Base-by-base conservation (phyloP, 352 stramenopile genomes). In the Globisporangium polare region DNA sequence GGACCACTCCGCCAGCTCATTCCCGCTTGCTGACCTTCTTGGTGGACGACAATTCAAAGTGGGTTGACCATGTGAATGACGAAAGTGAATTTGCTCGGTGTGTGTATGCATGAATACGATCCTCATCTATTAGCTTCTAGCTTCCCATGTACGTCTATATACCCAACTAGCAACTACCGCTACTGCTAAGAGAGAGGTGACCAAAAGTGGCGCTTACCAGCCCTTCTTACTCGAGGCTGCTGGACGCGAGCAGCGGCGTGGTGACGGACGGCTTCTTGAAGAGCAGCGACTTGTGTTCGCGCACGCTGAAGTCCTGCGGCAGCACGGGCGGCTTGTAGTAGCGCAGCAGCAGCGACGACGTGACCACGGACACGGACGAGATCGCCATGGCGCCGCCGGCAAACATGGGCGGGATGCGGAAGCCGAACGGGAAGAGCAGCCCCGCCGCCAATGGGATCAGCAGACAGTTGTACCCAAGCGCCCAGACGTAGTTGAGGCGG, bases 381-480 rank as follows among this genome's bases (percentile, higher is more conserved):
- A 98, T 90, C 60, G 96, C 96, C 97, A 99, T 99, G 65, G 96
- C 95, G 3, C 94, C 86, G 33, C 96, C 97, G 27, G 96, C 96
- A 61, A 99, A 92, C 78, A 97, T 98, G 35, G 97, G 97, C 54
- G 97, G 97, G 39, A 99, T 96, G 58, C 80, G 83, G 53, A 96
- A 86, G 46, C 95, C 89, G 37, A 95, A 92, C 10, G 97, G 97
- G 73, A 98, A 99, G 15, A 99, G 83, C 49, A 98, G 82, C 54
- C 98, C 98, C 1, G 97, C 97, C 15, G 98, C 96, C 12, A 99
- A 59, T 2, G 98, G 98, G 29, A 99, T 98, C 37, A 96, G 80
- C 60, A 99, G 71, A 18, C 90, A 85, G 74, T 99, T 99, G 88
- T 99, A 99, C 24, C 95, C 85, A 17, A 99, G 78, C 0, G 97